These are phyloP conservation scores for Tulasnella sp. DNA, from an alignment of 768 basidiomycete genomes.

Conservation along the genomic window DNA sequence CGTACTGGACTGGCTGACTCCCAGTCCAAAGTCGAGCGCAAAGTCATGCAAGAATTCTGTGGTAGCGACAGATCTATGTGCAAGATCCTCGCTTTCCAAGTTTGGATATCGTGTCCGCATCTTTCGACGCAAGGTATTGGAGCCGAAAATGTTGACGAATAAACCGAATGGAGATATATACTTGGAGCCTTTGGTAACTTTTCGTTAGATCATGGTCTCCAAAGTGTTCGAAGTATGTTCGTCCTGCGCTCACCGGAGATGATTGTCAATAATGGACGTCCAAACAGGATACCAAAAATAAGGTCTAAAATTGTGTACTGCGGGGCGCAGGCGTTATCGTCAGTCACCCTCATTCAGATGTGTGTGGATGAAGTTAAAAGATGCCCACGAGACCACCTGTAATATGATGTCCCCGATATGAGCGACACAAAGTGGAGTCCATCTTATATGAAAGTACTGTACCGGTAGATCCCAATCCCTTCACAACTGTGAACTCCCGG, in stretches of 20 bases:
- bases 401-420: too few relatives aligned
- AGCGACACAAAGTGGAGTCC: too few relatives aligned
- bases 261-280: constrained; percentile 3
- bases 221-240: too few relatives aligned
- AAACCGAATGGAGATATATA: constrained; percentile 11
- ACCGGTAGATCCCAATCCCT: constrained; percentile 9
- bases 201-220: too few relatives aligned
- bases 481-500: neutral
- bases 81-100: neutral
- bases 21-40: constrained; percentile 2
- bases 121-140: neutral
- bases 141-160: neutral
- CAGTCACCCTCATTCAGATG: too few relatives aligned
- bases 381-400: too few relatives aligned
- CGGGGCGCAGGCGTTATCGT: too few relatives aligned
- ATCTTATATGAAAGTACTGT: neutral
- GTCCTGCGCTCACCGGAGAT: constrained; percentile 2
- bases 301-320: constrained; percentile 8
- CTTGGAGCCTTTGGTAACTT: neutral
- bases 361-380: too few relatives aligned
- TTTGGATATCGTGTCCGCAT: neutral
- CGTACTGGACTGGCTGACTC: neutral
- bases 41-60: constrained; percentile 11
- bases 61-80: constrained; percentile 1
- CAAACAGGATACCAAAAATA: constrained; percentile 7